Evolutionary conservation across 2,329 filamentous ascomycete species (phyloP).

Genomic region (Apiospora aurea): DNA sequence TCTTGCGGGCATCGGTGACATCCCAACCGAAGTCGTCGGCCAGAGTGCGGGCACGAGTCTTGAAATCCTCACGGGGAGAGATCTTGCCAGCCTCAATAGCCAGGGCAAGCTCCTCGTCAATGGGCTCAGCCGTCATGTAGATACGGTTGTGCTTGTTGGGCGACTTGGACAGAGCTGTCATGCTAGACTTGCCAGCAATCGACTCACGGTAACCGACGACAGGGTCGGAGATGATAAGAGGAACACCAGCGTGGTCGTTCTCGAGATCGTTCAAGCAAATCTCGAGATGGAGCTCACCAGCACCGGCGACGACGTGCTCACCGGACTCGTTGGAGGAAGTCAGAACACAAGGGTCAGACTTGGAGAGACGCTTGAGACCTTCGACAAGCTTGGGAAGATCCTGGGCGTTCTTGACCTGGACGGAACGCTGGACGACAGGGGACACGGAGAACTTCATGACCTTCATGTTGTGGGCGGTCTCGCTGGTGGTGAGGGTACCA

Average conservation of each 20-base stretch:
- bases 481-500: conserved; percentile 96
- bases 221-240: conserved; percentile 96
- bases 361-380: conserved; percentile 99
- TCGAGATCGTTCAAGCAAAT: conserved; percentile 99
- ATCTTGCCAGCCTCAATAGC: conserved; percentile 95
- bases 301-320: conserved; percentile 99
- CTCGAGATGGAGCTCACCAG: conserved; percentile 98
- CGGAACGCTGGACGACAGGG: conserved; percentile 96
- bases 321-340: conserved; percentile 88
- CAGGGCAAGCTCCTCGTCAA: conserved; percentile 88
- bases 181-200: conserved; percentile 82
- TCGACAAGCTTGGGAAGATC: conserved; percentile 99
- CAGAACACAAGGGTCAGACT: conserved; percentile 98
- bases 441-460: conserved; percentile 99
- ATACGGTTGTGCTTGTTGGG: conserved; percentile 99
- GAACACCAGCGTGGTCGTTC: conserved; percentile 98
- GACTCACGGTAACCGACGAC: conserved; percentile 99
- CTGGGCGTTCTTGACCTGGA: conserved; percentile 99
- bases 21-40: conserved; percentile 99
- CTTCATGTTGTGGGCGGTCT: conserved; percentile 99
- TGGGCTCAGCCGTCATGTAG: conserved; percentile 90
- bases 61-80: conserved; percentile 96
- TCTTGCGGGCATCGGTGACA: conserved; percentile 99
- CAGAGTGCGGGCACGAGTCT: conserved; percentile 93
- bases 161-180: conserved; percentile 97